Conservation (phyloP, 768 basidiomycete species). For the Pleurotus djamor region DNA sequence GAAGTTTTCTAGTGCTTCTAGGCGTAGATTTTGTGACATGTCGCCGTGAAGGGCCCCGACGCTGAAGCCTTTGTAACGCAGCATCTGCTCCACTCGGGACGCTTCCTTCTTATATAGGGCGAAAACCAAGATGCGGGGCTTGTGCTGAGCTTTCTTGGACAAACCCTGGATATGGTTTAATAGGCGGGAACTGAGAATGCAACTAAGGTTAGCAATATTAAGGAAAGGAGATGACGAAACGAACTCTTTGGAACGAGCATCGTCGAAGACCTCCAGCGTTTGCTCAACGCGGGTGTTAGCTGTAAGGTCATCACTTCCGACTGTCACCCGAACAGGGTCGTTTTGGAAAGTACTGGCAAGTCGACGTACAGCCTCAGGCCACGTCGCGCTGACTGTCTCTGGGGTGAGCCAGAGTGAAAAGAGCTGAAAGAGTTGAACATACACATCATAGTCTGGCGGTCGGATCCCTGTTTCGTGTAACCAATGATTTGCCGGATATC, state of each 20-base stretch:
- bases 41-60: slow-evolving; percentile 91
- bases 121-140: slow-evolving; percentile 84
- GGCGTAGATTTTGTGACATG: slow-evolving; percentile 79
- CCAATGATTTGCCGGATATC: slow-evolving; percentile 92
- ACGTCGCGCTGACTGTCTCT: slow-evolving; percentile 88
- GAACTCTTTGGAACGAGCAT: slow-evolving; percentile 83
- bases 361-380: slow-evolving; percentile 92
- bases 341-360: slow-evolving; percentile 87
- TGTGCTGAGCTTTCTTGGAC: slow-evolving; percentile 44
- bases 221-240: slow-evolving; percentile 19
- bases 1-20: slow-evolving; percentile 86
- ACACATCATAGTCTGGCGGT: slow-evolving; percentile 95
- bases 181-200: slow-evolving; percentile 50
- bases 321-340: slow-evolving; percentile 85
- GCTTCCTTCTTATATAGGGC: slow-evolving; percentile 98
- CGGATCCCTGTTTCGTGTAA: slow-evolving; percentile 59
- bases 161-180: slow-evolving; percentile 52
- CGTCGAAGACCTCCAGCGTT: slow-evolving; percentile 88
- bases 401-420: neutral
- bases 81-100: slow-evolving; percentile 79
- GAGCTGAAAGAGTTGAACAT: slow-evolving; percentile 25
- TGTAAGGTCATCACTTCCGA: slow-evolving; percentile 92
- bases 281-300: slow-evolving; percentile 96
- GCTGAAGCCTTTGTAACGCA: slow-evolving; percentile 69
- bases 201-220: neutral